Base-by-base conservation (phyloP, 2,329 filamentous ascomycete genomes). In the Diplodia corticola region DNA sequence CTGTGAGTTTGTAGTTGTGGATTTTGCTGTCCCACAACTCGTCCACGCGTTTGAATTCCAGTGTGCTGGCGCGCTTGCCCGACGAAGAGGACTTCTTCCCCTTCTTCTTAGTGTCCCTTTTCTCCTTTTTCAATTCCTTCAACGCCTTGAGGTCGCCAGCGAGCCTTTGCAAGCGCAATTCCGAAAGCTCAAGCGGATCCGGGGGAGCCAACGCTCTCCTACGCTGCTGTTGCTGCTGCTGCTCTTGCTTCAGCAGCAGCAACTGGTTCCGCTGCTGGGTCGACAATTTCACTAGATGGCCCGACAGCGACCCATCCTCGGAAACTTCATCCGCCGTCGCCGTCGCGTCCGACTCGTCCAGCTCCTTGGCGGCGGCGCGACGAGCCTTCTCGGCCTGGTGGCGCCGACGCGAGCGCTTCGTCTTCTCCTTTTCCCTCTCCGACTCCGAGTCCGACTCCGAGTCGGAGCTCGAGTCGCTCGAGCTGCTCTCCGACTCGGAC, bases 11-110 rank as follows among this genome's bases (percentile, higher is more conserved):
- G 80, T 86, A 90, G 70, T 88, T 86, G 74, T 89, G 86, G 53
- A 86, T 85, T 3, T 79, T 84, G 67, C 81, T 76, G 65, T 83
- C 84, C 80, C 83, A 86, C 4, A 86, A 77, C 73, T 90, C 84
- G 76, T 91, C 88, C 1, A 91, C 86, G 44, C 88, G 83, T 76
- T 90, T 90, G 76, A 84, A 91, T n/a, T 86, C 87, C n/a, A 86
- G 78, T 67, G 86, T 87, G 20, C 83, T 84, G 6, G 78, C 84
- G 59, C 61, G 44, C 59, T 69, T 78, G 37, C 55, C 15, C 2
- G 55, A 44, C 5, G 67, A 68, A 30, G 68, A 63, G 17, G 55
- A 22, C 57, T 71, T 71, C 3, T 69, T 70, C 54, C 71, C 70
- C 35, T 69, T 69, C 63, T 57, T 67, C 64, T 59, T 67, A 7